These are phyloP conservation scores for Aspergillus sp. DNA, from an alignment of 2,329 filamentous ascomycete species.

Conservation along the genomic window DNA sequence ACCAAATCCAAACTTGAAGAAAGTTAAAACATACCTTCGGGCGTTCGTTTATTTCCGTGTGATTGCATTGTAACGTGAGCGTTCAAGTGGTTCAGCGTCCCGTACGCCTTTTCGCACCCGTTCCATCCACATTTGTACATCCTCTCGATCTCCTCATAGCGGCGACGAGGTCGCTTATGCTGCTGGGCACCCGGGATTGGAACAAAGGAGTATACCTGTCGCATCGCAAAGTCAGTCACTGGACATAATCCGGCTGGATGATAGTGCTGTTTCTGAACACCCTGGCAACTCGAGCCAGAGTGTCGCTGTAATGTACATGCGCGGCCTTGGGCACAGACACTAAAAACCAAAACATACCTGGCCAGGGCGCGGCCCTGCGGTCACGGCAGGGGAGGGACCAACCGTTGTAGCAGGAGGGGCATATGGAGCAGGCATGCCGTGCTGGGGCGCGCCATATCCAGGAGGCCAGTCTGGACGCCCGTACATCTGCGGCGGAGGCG, in stretches of 20 bases:
- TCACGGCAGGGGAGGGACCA: slow-evolving; percentile 51
- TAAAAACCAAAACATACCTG: slow-evolving; percentile 46
- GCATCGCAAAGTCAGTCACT: no score
- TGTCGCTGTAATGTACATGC: slow-evolving; percentile 14
- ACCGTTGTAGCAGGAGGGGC: slow-evolving; percentile 48
- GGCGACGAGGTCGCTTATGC: slow-evolving; percentile 84
- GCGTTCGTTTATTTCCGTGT: slow-evolving; percentile 86
- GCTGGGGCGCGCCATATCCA: slow-evolving; percentile 37
- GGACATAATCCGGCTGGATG: no score
- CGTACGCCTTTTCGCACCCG: slow-evolving; percentile 96
- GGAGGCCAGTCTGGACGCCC: slow-evolving; percentile 39
- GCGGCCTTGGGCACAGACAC: slow-evolving; percentile 22
- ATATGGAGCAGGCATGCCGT: slow-evolving; percentile 41
- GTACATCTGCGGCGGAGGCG: slow-evolving; percentile 40
- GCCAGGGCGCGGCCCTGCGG: slow-evolving; percentile 52
- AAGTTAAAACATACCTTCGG: slow-evolving; percentile 65
- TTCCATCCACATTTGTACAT: slow-evolving; percentile 99
- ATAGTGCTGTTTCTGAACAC: slow-evolving; percentile 9
- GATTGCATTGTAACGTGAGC: slow-evolving; percentile 99
- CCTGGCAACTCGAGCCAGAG: slow-evolving; percentile 8
- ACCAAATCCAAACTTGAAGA: slow-evolving; percentile 11
- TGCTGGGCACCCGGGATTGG: slow-evolving; percentile 95
- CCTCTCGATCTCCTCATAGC: slow-evolving; percentile 96
- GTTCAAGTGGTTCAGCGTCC: slow-evolving; percentile 93
- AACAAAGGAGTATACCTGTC: slow-evolving; percentile 90